phyloP scores from a whole-genome alignment of 495 filamentous ascomycete genomes.

The Penicillium lividum region DNA sequence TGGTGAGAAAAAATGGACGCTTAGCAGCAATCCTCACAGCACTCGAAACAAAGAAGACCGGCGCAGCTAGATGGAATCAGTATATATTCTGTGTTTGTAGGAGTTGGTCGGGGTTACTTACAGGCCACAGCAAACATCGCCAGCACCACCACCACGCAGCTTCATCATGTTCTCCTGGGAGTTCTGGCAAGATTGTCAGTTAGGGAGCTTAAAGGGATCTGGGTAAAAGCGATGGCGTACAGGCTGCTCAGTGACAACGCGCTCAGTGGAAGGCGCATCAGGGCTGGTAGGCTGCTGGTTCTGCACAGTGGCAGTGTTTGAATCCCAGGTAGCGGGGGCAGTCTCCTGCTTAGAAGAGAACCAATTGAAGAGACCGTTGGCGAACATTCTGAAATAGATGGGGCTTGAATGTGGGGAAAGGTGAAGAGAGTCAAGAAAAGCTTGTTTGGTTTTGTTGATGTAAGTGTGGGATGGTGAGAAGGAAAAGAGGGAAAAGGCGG shows the following conservation, averaged over 20 bases:
- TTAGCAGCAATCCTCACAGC: slow-evolving; percentile 36
- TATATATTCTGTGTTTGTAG: neutral
- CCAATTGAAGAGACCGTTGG: slow-evolving; percentile 31
- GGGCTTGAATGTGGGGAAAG: neutral
- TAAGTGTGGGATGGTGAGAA: neutral
- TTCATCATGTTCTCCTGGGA: slow-evolving; percentile 41
- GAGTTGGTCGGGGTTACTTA: slow-evolving; percentile 24
- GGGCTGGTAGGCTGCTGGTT: slow-evolving; percentile 38
- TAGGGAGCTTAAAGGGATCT: neutral
- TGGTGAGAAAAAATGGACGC: slow-evolving; percentile 4
- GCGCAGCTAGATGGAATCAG: slow-evolving; percentile 34
- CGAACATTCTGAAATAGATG: slow-evolving; percentile 35
- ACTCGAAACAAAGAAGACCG: slow-evolving; percentile 48
- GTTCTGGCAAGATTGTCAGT: slow-evolving; percentile 19
- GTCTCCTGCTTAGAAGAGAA: slow-evolving; percentile 40
- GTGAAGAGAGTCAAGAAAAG: neutral
- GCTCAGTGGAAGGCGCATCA: slow-evolving; percentile 29
- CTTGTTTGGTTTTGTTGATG: neutral
- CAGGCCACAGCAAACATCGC: slow-evolving; percentile 49
- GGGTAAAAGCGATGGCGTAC: slow-evolving; percentile 22
- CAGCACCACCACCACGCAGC: slow-evolving; percentile 45
- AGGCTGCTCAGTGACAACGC: slow-evolving; percentile 37
- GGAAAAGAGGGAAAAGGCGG: neutral
- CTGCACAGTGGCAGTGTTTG: slow-evolving; percentile 36
- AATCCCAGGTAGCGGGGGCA: slow-evolving; percentile 31